Conservation (phyloP, 2,329 filamentous ascomycete genomes). For the Penicillium palitans region DNA sequence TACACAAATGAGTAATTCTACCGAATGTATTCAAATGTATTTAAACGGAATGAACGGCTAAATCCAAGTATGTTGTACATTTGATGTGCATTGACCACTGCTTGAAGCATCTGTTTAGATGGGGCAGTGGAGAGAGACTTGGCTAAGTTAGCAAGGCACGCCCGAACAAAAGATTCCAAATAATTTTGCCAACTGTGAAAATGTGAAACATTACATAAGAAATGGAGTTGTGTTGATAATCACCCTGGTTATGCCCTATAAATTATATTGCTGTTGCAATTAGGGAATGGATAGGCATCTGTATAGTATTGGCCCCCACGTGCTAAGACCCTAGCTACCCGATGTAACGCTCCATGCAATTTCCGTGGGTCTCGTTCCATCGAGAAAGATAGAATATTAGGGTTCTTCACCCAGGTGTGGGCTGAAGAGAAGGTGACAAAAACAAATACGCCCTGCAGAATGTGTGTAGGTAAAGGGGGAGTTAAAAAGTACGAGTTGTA, state of each 20-base stretch:
- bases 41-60: neutral
- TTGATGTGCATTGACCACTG: neutral
- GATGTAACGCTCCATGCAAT: neutral
- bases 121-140: neutral
- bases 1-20: no score
- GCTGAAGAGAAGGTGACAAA: neutral
- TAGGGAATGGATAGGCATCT: neutral
- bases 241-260: neutral
- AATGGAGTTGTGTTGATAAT: neutral
- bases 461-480: neutral
- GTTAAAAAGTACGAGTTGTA: neutral
- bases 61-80: neutral
- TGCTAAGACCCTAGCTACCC: neutral
- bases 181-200: neutral
- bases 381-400: neutral
- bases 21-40: neutral
- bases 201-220: neutral
- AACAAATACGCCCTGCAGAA: neutral
- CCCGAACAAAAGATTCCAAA: neutral
- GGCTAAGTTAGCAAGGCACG: neutral
- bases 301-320: conserved; percentile 1
- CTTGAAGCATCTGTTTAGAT: neutral
- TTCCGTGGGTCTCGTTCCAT: neutral
- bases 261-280: neutral
- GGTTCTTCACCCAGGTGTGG: neutral